A percentile compares a stretch with the other conserved stretches of the same genome.
Conservation (phyloP, 495 filamentous ascomycete genomes). For the Pseudoneurospora amorphoporcata region DNA sequence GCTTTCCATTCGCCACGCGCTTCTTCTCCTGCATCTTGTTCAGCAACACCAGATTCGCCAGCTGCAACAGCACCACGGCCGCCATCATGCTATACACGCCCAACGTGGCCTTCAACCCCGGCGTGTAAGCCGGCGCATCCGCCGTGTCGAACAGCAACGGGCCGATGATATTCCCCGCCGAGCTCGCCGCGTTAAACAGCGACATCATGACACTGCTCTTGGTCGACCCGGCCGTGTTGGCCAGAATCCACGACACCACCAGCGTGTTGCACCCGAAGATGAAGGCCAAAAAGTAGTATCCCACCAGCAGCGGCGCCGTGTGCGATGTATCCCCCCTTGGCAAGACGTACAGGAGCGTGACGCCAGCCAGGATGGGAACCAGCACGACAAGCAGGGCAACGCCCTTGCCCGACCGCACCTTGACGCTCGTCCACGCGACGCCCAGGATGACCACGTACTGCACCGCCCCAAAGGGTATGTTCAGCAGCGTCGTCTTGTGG, state of each 20-base stretch:
- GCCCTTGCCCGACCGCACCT: conserved; percentile 35
- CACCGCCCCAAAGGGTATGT: conserved; percentile 52
- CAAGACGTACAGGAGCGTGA: conserved; percentile 45
- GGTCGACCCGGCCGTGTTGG: conserved; percentile 61
- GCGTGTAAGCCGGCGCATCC: conserved; percentile 51
- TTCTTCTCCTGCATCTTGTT: conserved; percentile 43
- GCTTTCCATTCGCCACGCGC: conserved; percentile 48
- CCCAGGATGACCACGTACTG: conserved; percentile 46
- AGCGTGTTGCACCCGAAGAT: conserved; percentile 45
- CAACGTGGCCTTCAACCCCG: conserved; percentile 44
- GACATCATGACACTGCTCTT: conserved; percentile 53
- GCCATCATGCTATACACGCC: conserved; percentile 47
- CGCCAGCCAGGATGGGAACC: conserved; percentile 46
- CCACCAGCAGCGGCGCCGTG: conserved; percentile 38
- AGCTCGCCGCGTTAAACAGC: conserved; percentile 50
- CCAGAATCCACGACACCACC: conserved; percentile 38
- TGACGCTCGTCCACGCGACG: conserved; percentile 43
- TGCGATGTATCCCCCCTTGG: conserved; percentile 30
- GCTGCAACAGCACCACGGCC: conserved; percentile 39
- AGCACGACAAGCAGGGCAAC: conserved; percentile 40
- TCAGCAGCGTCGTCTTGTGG: conserved; percentile 50
- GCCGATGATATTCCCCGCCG: conserved; percentile 57
- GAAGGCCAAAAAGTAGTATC: conserved; percentile 54
- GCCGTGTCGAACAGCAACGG: conserved; percentile 51
- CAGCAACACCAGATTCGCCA: conserved; percentile 39